Evolutionary conservation across 106 monocot species (phyloP).

Genomic region (Xerophyta viscosa): DNA sequence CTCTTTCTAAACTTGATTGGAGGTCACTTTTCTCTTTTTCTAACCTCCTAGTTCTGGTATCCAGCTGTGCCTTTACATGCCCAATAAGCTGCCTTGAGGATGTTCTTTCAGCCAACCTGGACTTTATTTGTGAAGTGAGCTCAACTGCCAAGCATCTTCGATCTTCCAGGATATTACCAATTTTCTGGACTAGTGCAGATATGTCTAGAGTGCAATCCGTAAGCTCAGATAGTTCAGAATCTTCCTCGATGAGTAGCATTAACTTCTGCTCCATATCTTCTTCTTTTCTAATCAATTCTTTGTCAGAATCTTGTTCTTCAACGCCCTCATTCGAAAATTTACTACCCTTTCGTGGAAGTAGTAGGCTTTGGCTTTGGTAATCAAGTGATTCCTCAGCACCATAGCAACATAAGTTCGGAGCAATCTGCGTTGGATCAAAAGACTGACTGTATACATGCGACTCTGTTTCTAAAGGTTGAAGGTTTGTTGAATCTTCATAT

Average conservation of each 20-base stretch:
- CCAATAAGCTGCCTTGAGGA: conserved; percentile 41
- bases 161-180: conserved; percentile 42
- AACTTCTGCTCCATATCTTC: conserved; percentile 54
- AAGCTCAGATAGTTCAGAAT: conserved; percentile 26
- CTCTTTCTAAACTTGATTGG: conserved; percentile 63
- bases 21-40: conserved; percentile 80
- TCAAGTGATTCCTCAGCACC: conserved; percentile 9
- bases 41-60: conserved; percentile 66
- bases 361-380: conserved; percentile 10
- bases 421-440: conserved; percentile 15
- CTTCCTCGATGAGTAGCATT: conserved; percentile 30
- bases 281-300: conserved; percentile 38
- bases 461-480: conserved; percentile 8
- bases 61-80: conserved; percentile 47
- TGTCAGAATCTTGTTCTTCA: conserved; percentile 31
- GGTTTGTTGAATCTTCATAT: conserved; percentile 47
- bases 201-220: conserved; percentile 10
- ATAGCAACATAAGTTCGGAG: conserved; percentile 7
- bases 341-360: conserved; percentile 10
- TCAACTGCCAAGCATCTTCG: conserved; percentile 53
- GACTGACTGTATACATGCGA: background rate
- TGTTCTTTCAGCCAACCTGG: conserved; percentile 53
- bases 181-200: conserved; percentile 30
- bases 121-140: conserved; percentile 60
- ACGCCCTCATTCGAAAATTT: background rate